These are phyloP conservation scores for Trichophyton rubrum DNA, from an alignment of 2,329 filamentous ascomycete species.

Conservation along the genomic window DNA sequence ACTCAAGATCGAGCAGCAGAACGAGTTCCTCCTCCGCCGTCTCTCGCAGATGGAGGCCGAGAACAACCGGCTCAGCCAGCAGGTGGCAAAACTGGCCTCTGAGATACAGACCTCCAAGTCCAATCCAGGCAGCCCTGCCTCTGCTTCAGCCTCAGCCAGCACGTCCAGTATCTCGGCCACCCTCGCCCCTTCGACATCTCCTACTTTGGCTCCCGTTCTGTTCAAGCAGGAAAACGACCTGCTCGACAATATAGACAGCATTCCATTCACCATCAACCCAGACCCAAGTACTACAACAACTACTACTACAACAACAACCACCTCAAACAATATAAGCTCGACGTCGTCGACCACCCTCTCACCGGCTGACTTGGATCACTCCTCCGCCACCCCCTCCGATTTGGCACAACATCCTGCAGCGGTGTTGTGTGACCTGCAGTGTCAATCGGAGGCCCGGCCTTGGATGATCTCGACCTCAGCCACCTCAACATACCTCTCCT, in stretches of 20 bases:
- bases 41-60: constrained; percentile 49
- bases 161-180: constrained; percentile 19
- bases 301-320: neutral
- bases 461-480: constrained; percentile 28
- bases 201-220: constrained; percentile 29
- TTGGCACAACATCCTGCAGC: constrained; percentile 99
- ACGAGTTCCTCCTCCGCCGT: constrained; percentile 55
- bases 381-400: constrained; percentile 52
- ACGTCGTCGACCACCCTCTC: constrained; percentile 25
- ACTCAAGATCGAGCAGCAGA: constrained; percentile 54
- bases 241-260: constrained; percentile 25
- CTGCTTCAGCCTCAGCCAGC: neutral
- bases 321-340: constrained; percentile 20
- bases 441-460: constrained; percentile 64
- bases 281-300: neutral
- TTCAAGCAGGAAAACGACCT: constrained; percentile 36
- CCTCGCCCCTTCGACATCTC: constrained; percentile 24
- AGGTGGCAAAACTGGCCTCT: constrained; percentile 39
- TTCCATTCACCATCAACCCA: constrained; percentile 11
- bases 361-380: constrained; percentile 29
- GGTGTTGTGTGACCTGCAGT: constrained; percentile 99
- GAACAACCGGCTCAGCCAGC: constrained; percentile 38
- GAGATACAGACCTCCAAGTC: constrained; percentile 33
- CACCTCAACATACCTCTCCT: constrained; percentile 36
- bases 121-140: neutral